These are phyloP conservation scores for Pachyrhizus erosus DNA, from an alignment of 306 rosid genomes.

Conservation along the genomic window DNA sequence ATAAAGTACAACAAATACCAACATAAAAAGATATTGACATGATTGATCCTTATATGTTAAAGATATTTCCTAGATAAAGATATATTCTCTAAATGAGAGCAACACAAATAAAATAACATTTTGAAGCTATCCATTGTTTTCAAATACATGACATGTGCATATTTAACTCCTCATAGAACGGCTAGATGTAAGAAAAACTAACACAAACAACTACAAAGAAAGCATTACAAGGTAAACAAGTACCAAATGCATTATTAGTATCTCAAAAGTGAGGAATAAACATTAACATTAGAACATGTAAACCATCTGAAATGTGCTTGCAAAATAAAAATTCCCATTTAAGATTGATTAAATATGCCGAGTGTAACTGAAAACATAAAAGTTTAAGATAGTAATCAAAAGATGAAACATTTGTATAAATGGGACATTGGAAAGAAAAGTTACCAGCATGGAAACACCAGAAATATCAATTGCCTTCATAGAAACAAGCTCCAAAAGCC, in stretches of 20 bases:
- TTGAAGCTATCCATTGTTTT: background rate
- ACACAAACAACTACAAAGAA: background rate
- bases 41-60: background rate
- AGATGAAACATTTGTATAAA: background rate
- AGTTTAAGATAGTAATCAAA: conserved; percentile 16
- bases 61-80: background rate
- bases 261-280: background rate
- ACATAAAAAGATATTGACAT: background rate
- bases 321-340: background rate
- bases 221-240: background rate
- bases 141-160: background rate
- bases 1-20: background rate
- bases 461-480: conserved; percentile 86
- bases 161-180: background rate
- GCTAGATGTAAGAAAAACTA: background rate
- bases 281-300: background rate
- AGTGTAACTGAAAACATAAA: background rate
- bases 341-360: background rate
- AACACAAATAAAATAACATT: background rate
- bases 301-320: background rate
- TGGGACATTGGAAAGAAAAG: conserved; percentile 32
- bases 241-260: conserved; percentile 12
- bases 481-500: conserved; percentile 89
- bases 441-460: conserved; percentile 83
- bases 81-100: background rate